phyloP scores from a whole-genome alignment of 305 asterid genomes.

The Solanum hybrid region DNA sequence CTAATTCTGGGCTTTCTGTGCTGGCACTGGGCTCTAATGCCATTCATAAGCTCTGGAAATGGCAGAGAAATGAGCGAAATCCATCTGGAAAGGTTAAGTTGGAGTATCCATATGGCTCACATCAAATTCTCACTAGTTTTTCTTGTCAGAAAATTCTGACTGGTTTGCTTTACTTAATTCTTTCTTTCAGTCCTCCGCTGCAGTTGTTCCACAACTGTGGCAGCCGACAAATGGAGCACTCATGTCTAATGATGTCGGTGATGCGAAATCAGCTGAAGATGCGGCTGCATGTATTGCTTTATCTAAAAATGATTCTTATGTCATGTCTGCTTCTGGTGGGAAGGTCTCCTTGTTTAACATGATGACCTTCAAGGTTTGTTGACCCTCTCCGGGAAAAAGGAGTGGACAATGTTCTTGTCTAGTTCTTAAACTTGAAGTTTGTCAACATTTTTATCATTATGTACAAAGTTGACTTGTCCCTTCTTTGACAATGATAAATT shows the following conservation, averaged over 20 bases:
- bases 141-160: background rate
- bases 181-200: conserved; percentile 68
- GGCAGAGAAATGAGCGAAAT: conserved; percentile 89
- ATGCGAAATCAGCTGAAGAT: conserved; percentile 69
- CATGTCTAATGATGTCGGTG: conserved; percentile 78
- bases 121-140: background rate
- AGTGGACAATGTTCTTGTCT: background rate
- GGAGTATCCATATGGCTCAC: background rate
- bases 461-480: background rate
- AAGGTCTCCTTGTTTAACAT: conserved; percentile 92
- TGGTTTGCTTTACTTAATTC: conserved; percentile 10
- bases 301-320: conserved; percentile 90
- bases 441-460: background rate
- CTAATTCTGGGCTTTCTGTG: conserved; percentile 73
- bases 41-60: conserved; percentile 93
- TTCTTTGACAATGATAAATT: conserved; percentile 1
- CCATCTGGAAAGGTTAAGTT: conserved; percentile 76
- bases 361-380: conserved; percentile 91
- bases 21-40: conserved; percentile 85
- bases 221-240: conserved; percentile 78
- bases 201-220: conserved; percentile 74
- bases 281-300: conserved; percentile 86
- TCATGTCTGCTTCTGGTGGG: conserved; percentile 98
- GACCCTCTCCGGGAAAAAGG: background rate
- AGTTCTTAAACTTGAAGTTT: background rate